These are phyloP conservation scores for Boletus rubescentipes DNA, from an alignment of 768 basidiomycete species.

Conservation along the genomic window DNA sequence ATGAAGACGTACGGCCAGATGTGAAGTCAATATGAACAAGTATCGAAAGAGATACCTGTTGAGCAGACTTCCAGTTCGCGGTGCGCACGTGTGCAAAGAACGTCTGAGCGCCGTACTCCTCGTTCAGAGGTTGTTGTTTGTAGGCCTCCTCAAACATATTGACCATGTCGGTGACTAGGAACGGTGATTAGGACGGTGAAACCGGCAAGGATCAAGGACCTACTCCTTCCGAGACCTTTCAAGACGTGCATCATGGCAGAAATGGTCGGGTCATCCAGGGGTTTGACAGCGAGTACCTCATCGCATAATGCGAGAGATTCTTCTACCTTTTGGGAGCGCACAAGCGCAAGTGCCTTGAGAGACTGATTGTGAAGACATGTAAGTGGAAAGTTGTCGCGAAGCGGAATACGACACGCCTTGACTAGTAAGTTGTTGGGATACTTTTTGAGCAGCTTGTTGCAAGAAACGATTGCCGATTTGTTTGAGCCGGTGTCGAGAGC, in stretches of 20 bases:
- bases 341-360: slow-evolving; percentile 80
- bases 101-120: slow-evolving; percentile 79
- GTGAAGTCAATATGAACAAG: slow-evolving; percentile 1
- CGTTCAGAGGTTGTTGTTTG: slow-evolving; percentile 76
- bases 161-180: slow-evolving; percentile 71
- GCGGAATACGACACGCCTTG: slow-evolving; percentile 46
- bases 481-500: slow-evolving; percentile 83
- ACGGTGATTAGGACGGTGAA: background rate
- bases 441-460: slow-evolving; percentile 88
- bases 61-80: slow-evolving; percentile 82
- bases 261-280: slow-evolving; percentile 70
- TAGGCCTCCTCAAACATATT: slow-evolving; percentile 85
- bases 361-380: slow-evolving; percentile 46
- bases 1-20: background rate
- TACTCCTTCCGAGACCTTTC: slow-evolving; percentile 70
- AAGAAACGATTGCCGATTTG: slow-evolving; percentile 81
- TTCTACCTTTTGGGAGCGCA: slow-evolving; percentile 83
- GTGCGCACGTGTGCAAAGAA: slow-evolving; percentile 84
- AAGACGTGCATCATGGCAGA: slow-evolving; percentile 84
- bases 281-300: slow-evolving; percentile 71
- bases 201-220: slow-evolving; percentile 13
- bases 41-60: slow-evolving; percentile 53
- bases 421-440: slow-evolving; percentile 70
- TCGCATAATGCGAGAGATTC: slow-evolving; percentile 78
- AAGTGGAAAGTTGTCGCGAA: background rate